These are phyloP conservation scores for Rhododendron molle DNA, from an alignment of 148 eudicot genomes.

Conservation along the genomic window DNA sequence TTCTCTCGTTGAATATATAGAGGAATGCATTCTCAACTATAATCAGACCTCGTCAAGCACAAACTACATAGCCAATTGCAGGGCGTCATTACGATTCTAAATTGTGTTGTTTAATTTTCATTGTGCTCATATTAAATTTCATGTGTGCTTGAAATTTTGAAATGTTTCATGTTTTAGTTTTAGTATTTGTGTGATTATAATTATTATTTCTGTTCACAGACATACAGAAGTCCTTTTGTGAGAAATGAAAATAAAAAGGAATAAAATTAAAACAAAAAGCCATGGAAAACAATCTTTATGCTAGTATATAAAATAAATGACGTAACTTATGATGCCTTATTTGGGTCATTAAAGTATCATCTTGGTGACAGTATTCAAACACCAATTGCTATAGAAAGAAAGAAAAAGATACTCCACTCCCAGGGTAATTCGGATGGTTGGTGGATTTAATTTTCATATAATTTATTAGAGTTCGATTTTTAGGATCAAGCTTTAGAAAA, in stretches of 20 bases:
- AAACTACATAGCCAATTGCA: neutral
- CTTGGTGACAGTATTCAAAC: neutral
- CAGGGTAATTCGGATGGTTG: too few relatives aligned
- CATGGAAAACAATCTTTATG: neutral
- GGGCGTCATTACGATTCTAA: too few relatives aligned
- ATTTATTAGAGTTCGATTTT: accelerated
- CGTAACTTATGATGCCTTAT: neutral
- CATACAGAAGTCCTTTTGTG: neutral
- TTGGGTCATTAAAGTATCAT: neutral
- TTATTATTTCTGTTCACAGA: neutral
- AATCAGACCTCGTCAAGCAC: neutral
- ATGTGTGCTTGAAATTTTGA: too few relatives aligned
- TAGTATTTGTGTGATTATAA: neutral
- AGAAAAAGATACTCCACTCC: too few relatives aligned
- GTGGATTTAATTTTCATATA: accelerated
- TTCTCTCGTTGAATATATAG: neutral
- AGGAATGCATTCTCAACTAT: neutral
- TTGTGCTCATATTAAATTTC: too few relatives aligned
- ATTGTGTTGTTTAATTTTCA: too few relatives aligned
- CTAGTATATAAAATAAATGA: neutral
- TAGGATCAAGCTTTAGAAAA: neutral
- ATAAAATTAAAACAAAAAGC: too few relatives aligned
- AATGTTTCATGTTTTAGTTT: too few relatives aligned
- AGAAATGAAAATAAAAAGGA: neutral
- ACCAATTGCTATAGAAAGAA: neutral